Evolutionary conservation across 495 filamentous ascomycete species (phyloP), one percentile per base, ranked within the genome.

Genomic region (Pseudevernia furfuracea): DNA sequence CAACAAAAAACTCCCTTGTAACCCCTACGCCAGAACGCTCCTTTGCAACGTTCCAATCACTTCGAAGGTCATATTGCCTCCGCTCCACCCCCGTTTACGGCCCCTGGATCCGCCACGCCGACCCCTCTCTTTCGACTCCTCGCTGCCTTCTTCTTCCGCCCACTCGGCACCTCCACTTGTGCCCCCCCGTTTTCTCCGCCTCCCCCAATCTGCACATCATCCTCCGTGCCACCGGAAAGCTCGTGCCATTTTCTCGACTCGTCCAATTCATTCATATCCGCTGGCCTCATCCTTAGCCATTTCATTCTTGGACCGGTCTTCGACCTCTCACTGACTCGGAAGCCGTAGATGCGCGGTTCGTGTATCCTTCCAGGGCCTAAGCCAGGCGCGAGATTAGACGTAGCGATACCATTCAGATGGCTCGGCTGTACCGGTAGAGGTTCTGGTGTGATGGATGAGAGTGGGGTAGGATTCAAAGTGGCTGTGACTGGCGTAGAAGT

Each of bases 321-420:
- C 56, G 94, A 89, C 21, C 89, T 76, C 71, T 98, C 94, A 1
- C 89, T 89, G 37, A 98, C 95, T 48, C 89, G 83, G 76, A 98
- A 98, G 10, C 94, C 94, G 77, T 97, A 98, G 72, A 98, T 97
- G 60, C 87, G 89, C 60, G 93, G 90, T 70, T 96, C 91, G 79
- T 97, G 97, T 64, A 96, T 87, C 70, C 85, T 89, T 64, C 85
- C 88, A 21, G 76, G 80, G 32, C 95, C 95, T 9, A 98, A 80
- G 15, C 94, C 92, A 0, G 94, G 91, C 1, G 89, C 90, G 61
- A 97, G 85, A 72, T 97, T 98, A 36, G 81, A 75, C 21, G 88
- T 84, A 61, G 85, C 83, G 66, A 96, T 83, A 63, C 94, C 94
- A 77, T 98, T 97, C 70, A 98, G 85, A 70, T 78, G 77, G 21